These are phyloP conservation scores for Cryptosporidium tyzzeri DNA, from an alignment of 169 alveolate species.

Conservation along the genomic window DNA sequence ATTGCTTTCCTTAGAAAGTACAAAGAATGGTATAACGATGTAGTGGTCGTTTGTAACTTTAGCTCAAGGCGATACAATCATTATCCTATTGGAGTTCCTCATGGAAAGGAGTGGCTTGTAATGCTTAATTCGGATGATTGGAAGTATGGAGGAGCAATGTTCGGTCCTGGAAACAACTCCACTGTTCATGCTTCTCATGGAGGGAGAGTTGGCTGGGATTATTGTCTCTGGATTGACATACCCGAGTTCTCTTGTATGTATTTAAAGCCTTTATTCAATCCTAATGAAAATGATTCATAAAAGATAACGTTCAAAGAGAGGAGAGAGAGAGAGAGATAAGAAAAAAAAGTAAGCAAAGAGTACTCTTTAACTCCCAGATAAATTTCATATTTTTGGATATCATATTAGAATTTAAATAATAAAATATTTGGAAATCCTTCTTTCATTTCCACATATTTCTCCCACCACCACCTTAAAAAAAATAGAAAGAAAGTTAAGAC, in stretches of 20 bases:
- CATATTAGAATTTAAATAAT: no score
- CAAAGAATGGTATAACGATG: slow-evolving; percentile 79
- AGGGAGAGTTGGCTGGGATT: slow-evolving; percentile 83
- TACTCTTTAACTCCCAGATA: neutral
- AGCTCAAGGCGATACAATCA: slow-evolving; percentile 78
- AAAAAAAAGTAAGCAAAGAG: neutral
- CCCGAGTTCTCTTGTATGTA: slow-evolving; percentile 80
- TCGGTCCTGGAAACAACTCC: slow-evolving; percentile 79
- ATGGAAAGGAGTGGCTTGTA: slow-evolving; percentile 82
- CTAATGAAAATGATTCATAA: neutral
- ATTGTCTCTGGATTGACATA: slow-evolving; percentile 81
- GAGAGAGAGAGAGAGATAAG: neutral
- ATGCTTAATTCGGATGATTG: slow-evolving; percentile 82
- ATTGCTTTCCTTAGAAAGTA: slow-evolving; percentile 80
- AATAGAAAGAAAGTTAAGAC: no score
- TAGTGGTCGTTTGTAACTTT: slow-evolving; percentile 81
- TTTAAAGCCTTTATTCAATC: slow-evolving; percentile 69
- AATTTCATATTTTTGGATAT: neutral
- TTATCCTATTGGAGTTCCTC: slow-evolving; percentile 83
- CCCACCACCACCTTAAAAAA: neutral
- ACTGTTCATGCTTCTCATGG: slow-evolving; percentile 78
- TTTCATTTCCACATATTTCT: neutral
- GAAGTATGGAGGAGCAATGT: slow-evolving; percentile 83
- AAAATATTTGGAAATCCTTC: neutral
- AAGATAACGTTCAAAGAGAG: neutral